Evolutionary conservation across 352 stramenopile species (phyloP), one percentile per base, ranked within the genome.

Genomic region (Globisporangium cystogenes): DNA sequence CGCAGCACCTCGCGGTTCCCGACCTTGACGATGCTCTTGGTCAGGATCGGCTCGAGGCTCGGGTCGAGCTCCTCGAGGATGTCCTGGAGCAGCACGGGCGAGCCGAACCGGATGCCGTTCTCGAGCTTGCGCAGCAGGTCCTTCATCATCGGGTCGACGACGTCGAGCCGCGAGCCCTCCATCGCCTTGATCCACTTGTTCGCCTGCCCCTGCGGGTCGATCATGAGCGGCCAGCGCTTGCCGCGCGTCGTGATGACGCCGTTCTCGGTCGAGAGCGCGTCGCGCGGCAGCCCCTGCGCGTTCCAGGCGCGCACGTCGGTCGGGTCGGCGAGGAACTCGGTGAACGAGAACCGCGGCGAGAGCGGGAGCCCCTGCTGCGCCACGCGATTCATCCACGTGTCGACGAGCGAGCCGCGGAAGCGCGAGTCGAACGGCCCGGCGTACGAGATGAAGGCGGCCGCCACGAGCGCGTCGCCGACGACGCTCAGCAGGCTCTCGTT

Each of bases 121-220:
- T 98, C 95, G 2, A 98, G 73, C 47, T 97, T 91, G 11, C 92
- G 77, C 29, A 98, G 60, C 47, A 98, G 70, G 57, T 98, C 93
- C 48, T 96, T 97, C 76, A 95, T 96, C 74, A 97, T 98, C 14
- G 97, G 88, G 41, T 98, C 94, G 7, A 98, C 86, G 4, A 98
- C 83, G 43, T 95, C 83, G 4, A 98, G 73, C 0, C 72, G 72
- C 7, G 48, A 70, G 5, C 87, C 89, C 59, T 98, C 86, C 81
- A 98, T 95, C 3, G 92, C 90, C 57, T 96, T 96, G 58, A 98
- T 97, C 95, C 95, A 98, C 55, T 97, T 97, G 62, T 98, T 99
- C 10, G 90, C 95, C 53, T 98, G 95, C 0, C 87, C 90, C 59
- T 98, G 91, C 18, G 95, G 95, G 45, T 98, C 95, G 48, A 98